These are phyloP conservation scores for Chrysosporium queenslandicum DNA, from an alignment of 2,329 filamentous ascomycete species.

Conservation along the genomic window DNA sequence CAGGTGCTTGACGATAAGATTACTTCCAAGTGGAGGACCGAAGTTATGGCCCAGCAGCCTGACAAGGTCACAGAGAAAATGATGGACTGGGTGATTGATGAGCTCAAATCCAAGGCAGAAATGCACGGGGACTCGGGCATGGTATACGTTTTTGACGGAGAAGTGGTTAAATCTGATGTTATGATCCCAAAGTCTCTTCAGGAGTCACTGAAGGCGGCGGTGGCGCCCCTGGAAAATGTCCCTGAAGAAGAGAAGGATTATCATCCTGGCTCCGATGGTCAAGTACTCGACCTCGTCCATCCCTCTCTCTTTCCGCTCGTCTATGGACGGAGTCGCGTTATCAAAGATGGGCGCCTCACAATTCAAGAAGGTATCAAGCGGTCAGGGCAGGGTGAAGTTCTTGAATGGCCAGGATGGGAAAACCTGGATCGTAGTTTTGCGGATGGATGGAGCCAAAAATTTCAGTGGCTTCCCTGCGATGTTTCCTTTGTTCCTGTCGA, in stretches of 20 bases:
- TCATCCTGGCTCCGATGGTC: conserved; percentile 49
- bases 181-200: conserved; percentile 35
- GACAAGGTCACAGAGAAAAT: conserved; percentile 27
- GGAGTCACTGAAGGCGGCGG: conserved; percentile 38
- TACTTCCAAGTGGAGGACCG: conserved; percentile 28
- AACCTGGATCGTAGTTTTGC: not conserved
- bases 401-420: conserved; percentile 8
- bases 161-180: conserved; percentile 46
- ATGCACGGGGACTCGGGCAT: conserved; percentile 33
- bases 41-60: conserved; percentile 19
- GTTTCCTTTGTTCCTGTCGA: conserved; percentile 20
- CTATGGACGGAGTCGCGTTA: conserved; percentile 23
- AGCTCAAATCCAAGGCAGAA: conserved; percentile 43
- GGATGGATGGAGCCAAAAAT: conserved; percentile 21
- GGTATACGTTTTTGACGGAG: conserved; percentile 38
- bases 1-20: conserved; percentile 31
- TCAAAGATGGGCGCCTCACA: conserved; percentile 18
- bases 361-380: conserved; percentile 22
- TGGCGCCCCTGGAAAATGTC: conserved; percentile 44
- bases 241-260: conserved; percentile 50
- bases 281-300: conserved; percentile 56
- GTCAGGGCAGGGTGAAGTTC: conserved; percentile 18
- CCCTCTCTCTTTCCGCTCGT: conserved; percentile 43
- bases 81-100: conserved; percentile 36
- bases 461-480: conserved; percentile 40